A percentile compares a stretch with the other conserved stretches of the same genome.
These are phyloP conservation scores for Trichoderma virens DNA, from an alignment of 495 filamentous ascomycete genomes.

Conservation along the genomic window DNA sequence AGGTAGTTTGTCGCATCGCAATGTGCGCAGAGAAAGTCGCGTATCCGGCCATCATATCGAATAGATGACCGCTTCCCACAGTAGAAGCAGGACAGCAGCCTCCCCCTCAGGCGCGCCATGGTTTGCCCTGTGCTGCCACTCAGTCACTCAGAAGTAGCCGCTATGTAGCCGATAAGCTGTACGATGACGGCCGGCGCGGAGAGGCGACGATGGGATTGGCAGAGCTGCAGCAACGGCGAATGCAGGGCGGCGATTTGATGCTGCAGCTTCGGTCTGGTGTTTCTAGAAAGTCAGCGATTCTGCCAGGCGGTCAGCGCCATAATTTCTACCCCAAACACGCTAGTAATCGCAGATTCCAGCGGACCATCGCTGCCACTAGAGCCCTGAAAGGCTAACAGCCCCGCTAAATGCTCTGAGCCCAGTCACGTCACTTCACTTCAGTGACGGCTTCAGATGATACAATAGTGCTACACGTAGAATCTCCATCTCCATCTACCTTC, in stretches of 20 bases:
- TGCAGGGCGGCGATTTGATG: neutral
- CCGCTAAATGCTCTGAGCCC: neutral
- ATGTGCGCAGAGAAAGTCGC: constrained; percentile 58
- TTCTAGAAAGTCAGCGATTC: neutral
- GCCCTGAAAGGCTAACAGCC: neutral
- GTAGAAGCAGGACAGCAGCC: constrained; percentile 61
- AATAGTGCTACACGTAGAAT: too few species aligned
- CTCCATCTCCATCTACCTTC: too few species aligned
- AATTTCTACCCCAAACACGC: neutral
- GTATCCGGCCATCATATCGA: constrained; percentile 39
- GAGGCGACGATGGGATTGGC: neutral
- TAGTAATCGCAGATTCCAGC: neutral
- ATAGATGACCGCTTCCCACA: constrained; percentile 57
- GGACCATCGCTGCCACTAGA: neutral
- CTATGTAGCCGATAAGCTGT: neutral
- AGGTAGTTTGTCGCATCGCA: constrained; percentile 81
- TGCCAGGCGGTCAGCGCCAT: constrained; percentile 1
- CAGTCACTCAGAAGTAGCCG: neutral
- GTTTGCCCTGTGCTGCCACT: neutral
- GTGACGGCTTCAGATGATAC: neutral
- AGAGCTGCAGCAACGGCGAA: neutral
- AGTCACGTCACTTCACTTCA: too few species aligned
- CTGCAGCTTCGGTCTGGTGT: neutral
- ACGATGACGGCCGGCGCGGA: neutral
- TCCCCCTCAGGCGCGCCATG: constrained; percentile 2